Percentiles rank a stretch among this genome's conserved stretches.
Conservation (phyloP, 2,329 filamentous ascomycete species). For the Dactylella cylindrospora region DNA sequence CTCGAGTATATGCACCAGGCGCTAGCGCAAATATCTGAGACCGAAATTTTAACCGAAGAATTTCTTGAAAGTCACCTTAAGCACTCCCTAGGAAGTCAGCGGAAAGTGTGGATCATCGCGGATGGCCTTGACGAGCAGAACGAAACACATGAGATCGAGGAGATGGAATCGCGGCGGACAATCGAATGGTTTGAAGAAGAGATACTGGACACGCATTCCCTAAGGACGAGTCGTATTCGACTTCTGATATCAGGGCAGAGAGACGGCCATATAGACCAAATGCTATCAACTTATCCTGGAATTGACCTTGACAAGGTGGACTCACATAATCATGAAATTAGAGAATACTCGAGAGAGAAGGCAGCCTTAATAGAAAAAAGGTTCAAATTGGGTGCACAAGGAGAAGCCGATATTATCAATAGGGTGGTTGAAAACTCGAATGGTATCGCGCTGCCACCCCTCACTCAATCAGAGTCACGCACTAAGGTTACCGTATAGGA, state of each 20-base stretch:
- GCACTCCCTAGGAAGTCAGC: background rate
- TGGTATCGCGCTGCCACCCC: no score
- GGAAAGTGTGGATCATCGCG: background rate
- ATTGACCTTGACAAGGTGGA: background rate
- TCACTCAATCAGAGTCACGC: no score
- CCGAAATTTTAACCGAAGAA: background rate
- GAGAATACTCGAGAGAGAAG: background rate
- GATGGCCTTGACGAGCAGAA: slow-evolving; percentile 6
- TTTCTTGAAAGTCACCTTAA: slow-evolving; percentile 1
- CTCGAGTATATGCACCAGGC: slow-evolving; percentile 2
- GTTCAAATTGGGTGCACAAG: background rate
- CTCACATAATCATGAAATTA: background rate
- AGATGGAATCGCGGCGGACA: background rate
- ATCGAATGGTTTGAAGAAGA: background rate
- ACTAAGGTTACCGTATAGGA: no score
- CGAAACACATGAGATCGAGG: background rate
- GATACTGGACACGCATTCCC: no score
- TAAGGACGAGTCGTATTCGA: no score
- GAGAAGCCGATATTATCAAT: background rate
- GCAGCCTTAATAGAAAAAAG: background rate
- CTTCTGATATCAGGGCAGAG: slow-evolving; percentile 3
- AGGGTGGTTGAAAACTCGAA: background rate
- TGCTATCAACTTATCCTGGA: background rate
- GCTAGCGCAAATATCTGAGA: background rate
- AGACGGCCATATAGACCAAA: background rate